phyloP scores from a whole-genome alignment of 352 stramenopile genomes.

The Pythium dissimile region DNA sequence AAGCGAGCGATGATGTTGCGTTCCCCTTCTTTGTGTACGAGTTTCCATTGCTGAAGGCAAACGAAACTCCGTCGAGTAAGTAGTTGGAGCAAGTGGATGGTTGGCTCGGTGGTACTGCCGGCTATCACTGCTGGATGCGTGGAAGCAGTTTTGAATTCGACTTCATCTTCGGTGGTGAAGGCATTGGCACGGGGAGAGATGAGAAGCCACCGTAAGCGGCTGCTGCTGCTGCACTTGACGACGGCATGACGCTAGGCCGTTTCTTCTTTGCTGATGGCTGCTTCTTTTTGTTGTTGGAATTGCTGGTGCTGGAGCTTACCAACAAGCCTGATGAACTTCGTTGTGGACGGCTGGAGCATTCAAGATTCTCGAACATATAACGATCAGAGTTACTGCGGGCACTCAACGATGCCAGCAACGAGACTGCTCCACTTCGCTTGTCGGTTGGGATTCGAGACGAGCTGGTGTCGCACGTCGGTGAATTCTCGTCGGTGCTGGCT shows the following conservation, averaged over 20 bases:
- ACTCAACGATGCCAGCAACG: conserved; percentile 27
- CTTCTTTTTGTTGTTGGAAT: conserved; percentile 28
- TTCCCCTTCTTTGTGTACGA: conserved; percentile 80
- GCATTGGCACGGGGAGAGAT: background rate
- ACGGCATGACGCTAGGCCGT: conserved; percentile 15
- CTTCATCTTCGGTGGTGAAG: conserved; percentile 30
- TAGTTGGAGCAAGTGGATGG: background rate
- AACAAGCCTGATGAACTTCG: conserved; percentile 7
- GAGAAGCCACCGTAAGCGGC: conserved; percentile 6
- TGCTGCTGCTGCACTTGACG: conserved; percentile 3
- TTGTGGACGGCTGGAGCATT: conserved; percentile 5
- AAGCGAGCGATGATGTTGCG: conserved; percentile 32
- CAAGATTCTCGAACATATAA: conserved; percentile 18
- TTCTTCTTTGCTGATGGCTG: conserved; percentile 27
- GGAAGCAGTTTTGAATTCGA: conserved; percentile 35
- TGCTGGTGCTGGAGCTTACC: background rate
- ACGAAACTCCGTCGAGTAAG: background rate
- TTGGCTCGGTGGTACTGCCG: no score
- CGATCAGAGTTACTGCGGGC: conserved; percentile 32
- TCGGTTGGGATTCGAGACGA: conserved; percentile 1
- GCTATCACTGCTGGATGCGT: conserved; percentile 26
- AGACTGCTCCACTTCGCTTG: conserved; percentile 13
- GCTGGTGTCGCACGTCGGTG: conserved; percentile 19
- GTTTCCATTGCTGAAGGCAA: conserved; percentile 28
- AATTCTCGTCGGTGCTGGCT: conserved; percentile 18